Evolutionary conservation across 2,329 filamentous ascomycete genomes (phyloP), one percentile per base, ranked within the genome.

Genomic region (Xylaria sp.): DNA sequence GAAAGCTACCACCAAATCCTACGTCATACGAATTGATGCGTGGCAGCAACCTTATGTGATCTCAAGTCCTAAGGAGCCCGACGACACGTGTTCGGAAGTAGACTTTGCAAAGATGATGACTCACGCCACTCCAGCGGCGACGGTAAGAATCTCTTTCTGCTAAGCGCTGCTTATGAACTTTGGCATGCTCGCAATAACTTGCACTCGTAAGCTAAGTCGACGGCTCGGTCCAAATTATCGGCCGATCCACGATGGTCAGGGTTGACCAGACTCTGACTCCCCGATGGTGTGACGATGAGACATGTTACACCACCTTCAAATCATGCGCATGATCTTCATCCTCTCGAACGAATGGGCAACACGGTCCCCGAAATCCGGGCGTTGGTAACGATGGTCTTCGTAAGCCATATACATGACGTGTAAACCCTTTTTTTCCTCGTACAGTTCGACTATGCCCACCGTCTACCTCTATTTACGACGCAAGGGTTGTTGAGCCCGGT

Each of bases 381-480:
- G 11, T 37, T 59, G 29, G 60, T 51, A 41, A 15, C 49, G 27
- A 43, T 51, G 17, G 19, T 38, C 31, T 49, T 37, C 35, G 53
- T 57, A 61, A 53, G 51, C 48, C 47, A 23, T 23, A 10, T 15
- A 27, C 15, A 37, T 15, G 15, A 27, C 7, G 15, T 35, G 25
- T 51, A 33, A 31, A 19, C 33, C 27, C 13, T 43, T 17, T 40
- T 15, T 15, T 31, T 35, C 41, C 10, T 11, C 13, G 13, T 15
- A 21, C 15, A 40, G 21, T 13, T 29, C 27, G 46, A 15, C 25
- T 51, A 15, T 27, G 33, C 25, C 4, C 23, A 13, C 25, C 35
- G 10, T 25, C 19, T 27, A 23, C 23, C 19, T 25, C 37, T 23
- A 38, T 17, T 54, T 46, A 21, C 23, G 35, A 29, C 40, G 43